Percentiles rank a stretch among this genome's conserved stretches.
These are phyloP conservation scores for Cystobasidium sp. DNA, from an alignment of 1,284 basidiomycete genomes.

Conservation along the genomic window DNA sequence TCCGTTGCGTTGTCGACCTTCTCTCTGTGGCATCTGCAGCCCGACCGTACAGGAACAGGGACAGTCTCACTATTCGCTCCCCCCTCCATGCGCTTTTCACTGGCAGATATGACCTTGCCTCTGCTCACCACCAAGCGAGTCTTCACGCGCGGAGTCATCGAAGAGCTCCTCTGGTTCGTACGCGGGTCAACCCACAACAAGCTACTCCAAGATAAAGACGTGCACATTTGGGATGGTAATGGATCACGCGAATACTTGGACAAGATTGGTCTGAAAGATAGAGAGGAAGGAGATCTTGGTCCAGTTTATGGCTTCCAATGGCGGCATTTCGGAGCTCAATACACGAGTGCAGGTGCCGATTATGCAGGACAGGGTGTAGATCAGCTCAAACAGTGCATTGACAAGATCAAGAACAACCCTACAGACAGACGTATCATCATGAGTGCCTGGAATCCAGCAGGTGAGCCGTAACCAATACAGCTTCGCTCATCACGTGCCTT, in stretches of 20 bases:
- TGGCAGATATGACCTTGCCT: constrained; percentile 73
- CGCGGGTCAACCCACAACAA: constrained; percentile 81
- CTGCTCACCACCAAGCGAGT: constrained; percentile 95
- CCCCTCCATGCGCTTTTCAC: constrained; percentile 81
- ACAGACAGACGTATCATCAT: constrained; percentile 95
- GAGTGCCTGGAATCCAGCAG: constrained; percentile 96
- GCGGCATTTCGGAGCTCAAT: constrained; percentile 94
- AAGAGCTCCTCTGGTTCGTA: constrained; percentile 96
- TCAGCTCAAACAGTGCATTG: constrained; percentile 83
- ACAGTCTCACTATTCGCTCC: constrained; percentile 89
- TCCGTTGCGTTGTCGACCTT: background rate
- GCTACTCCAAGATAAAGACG: constrained; percentile 75
- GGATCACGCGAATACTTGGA: constrained; percentile 86
- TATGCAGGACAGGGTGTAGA: constrained; percentile 91
- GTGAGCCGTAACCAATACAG: constrained; percentile 60
- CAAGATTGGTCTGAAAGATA: constrained; percentile 75
- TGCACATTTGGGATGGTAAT: constrained; percentile 98
- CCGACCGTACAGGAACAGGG: constrained; percentile 90
- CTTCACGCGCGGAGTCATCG: constrained; percentile 86
- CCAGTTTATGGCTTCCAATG: constrained; percentile 99
- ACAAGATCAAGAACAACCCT: constrained; percentile 89
- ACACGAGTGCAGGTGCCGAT: constrained; percentile 63
- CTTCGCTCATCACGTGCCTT: background rate
- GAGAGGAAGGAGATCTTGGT: constrained; percentile 90
- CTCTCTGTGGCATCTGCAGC: constrained; percentile 50